These are phyloP conservation scores for Furcasterigmium sp. DNA, from an alignment of 2,329 filamentous ascomycete genomes.

Conservation along the genomic window DNA sequence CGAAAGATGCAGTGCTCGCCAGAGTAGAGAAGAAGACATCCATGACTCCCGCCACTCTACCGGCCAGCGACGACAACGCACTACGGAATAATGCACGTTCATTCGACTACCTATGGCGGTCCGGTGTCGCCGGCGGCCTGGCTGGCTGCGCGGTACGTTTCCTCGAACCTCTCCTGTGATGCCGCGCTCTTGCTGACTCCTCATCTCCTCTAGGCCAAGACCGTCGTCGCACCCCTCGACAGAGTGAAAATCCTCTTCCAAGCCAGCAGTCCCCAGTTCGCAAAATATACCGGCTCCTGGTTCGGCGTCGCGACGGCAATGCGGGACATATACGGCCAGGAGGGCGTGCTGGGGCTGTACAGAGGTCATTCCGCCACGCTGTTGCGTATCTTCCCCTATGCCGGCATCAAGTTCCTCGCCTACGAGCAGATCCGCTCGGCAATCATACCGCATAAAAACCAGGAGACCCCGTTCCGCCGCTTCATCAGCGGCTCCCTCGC, in stretches of 20 bases:
- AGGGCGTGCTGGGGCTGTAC: slow-evolving; percentile 75
- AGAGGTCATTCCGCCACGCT: slow-evolving; percentile 93
- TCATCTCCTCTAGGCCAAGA: slow-evolving; percentile 71
- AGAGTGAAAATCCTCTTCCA: slow-evolving; percentile 99
- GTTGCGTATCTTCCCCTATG: slow-evolving; percentile 93
- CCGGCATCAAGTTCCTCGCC: slow-evolving; percentile 94
- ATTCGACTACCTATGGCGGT: slow-evolving; percentile 77
- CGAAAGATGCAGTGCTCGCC: slow-evolving; percentile 19
- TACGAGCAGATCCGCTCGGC: slow-evolving; percentile 90
- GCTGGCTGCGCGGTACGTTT: slow-evolving; percentile 82
- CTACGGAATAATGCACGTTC: slow-evolving; percentile 54
- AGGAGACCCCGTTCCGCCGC: slow-evolving; percentile 77
- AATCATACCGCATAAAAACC: slow-evolving; percentile 63
- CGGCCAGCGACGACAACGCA: slow-evolving; percentile 44
- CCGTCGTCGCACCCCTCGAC: slow-evolving; percentile 89
- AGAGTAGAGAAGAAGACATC: slow-evolving; percentile 20
- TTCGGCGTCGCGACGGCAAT: slow-evolving; percentile 77
- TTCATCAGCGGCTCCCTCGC: slow-evolving; percentile 69
- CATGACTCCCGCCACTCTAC: slow-evolving; percentile 33
- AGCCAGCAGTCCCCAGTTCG: slow-evolving; percentile 86
- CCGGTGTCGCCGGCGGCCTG: slow-evolving; percentile 79
- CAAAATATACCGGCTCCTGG: slow-evolving; percentile 89
- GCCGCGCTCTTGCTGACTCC: slow-evolving; percentile 7
- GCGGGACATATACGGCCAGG: slow-evolving; percentile 71
- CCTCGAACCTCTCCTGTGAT: neutral